Evolutionary conservation across 306 rosid genomes (phyloP).

Genomic region (Cucurbita argyrosperma): DNA sequence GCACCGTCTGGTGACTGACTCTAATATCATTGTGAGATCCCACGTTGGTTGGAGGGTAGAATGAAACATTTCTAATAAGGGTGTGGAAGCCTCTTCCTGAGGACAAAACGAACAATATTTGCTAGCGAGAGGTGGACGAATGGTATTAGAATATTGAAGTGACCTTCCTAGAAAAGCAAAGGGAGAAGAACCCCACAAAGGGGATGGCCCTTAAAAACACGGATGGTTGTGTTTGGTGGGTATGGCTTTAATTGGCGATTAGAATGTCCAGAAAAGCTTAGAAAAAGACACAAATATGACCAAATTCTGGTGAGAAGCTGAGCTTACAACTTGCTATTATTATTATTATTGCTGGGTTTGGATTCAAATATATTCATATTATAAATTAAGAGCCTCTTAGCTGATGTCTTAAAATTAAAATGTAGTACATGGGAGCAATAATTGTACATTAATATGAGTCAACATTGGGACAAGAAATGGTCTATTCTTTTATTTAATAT

Average conservation of each 20-base stretch:
- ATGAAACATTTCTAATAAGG: too few relatives aligned
- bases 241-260: not conserved
- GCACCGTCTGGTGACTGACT: too few relatives aligned
- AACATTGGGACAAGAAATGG: slow-evolving; percentile 36
- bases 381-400: slow-evolving; percentile 15
- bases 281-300: slow-evolving; percentile 27
- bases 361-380: not conserved
- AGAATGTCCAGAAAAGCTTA: slow-evolving; percentile 27
- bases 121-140: not conserved
- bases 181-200: not conserved
- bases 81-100: too few relatives aligned
- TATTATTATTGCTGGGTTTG: not conserved
- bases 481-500: slow-evolving; percentile 35
- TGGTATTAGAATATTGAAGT: not conserved
- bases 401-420: slow-evolving; percentile 14
- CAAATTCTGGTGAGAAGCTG: slow-evolving; percentile 18
- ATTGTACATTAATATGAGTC: slow-evolving; percentile 9
- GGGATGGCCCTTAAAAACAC: not conserved
- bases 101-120: too few relatives aligned
- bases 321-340: slow-evolving; percentile 33
- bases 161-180: not conserved
- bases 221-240: not conserved
- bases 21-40: too few relatives aligned
- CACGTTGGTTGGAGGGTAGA: too few relatives aligned
- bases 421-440: slow-evolving; percentile 3